phyloP scores from a whole-genome alignment of 176 grass and related monocot genomes.

The Carex scoparia region DNA sequence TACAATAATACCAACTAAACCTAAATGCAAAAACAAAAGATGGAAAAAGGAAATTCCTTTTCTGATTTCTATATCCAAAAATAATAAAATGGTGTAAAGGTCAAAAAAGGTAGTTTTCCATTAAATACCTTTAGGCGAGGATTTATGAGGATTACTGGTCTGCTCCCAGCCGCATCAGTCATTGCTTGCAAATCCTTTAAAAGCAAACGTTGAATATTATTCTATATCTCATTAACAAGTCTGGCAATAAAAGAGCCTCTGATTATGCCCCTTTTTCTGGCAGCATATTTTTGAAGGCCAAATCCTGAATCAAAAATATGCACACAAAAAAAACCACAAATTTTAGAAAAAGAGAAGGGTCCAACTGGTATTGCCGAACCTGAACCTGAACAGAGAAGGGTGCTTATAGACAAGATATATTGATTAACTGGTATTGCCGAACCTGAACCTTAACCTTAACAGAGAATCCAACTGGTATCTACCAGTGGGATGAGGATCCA shows the following conservation, averaged over 20 bases:
- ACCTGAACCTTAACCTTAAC: no score
- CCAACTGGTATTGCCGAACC: neutral
- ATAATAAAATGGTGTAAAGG: neutral
- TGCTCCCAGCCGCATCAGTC: constrained; percentile 79
- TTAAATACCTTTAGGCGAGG: constrained; percentile 77
- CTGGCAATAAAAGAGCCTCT: neutral
- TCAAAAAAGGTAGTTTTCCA: constrained; percentile 9
- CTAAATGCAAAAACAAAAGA: constrained; percentile 2
- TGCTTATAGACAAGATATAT: neutral
- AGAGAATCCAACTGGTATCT: no score
- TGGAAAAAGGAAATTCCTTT: neutral
- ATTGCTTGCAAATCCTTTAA: constrained; percentile 81
- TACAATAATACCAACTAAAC: neutral
- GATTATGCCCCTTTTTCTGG: neutral
- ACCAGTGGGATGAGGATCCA: neutral
- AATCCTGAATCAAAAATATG: constrained; percentile 10
- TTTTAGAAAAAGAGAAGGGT: neutral
- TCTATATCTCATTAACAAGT: neutral
- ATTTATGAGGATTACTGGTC: constrained; percentile 95
- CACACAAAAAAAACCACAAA: neutral
- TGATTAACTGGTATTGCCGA: constrained; percentile 4
- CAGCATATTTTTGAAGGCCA: neutral
- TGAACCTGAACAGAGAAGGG: neutral
- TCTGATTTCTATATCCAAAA: neutral
- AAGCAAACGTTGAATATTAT: neutral